A percentile compares a stretch with the other conserved stretches of the same genome.
Conservation (phyloP, 495 filamentous ascomycete species). For the Penicillium odoratum region DNA sequence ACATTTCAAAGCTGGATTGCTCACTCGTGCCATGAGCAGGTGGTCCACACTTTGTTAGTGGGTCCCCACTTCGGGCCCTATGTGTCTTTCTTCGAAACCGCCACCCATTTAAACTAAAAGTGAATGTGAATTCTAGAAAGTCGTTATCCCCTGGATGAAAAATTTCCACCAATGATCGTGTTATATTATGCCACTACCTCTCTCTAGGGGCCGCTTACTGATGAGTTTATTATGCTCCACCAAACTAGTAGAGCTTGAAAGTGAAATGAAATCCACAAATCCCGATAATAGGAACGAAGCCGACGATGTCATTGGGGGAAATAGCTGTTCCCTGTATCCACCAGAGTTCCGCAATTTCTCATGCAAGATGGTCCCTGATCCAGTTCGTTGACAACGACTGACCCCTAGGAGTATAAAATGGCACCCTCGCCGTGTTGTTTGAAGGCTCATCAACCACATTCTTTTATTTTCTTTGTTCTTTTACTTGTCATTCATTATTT, state of each 20-base stretch:
- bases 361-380: background rate
- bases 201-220: background rate
- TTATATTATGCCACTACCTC: background rate
- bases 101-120: background rate
- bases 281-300: background rate
- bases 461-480: conserved; percentile 1
- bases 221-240: background rate
- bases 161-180: background rate
- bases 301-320: background rate
- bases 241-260: too few relatives aligned
- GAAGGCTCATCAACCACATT: background rate
- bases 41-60: background rate
- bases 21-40: background rate
- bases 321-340: background rate
- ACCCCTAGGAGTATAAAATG: background rate
- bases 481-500: background rate
- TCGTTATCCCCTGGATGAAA: background rate
- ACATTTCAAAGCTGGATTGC: background rate
- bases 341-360: background rate
- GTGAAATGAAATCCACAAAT: background rate
- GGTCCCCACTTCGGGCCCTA: conserved; percentile 5
- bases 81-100: conserved; percentile 15
- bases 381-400: background rate
- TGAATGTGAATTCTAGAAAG: background rate
- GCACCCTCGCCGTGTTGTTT: background rate